Conservation (phyloP, 1,284 basidiomycete genomes). For the Sphaerobolus stellatus region DNA sequence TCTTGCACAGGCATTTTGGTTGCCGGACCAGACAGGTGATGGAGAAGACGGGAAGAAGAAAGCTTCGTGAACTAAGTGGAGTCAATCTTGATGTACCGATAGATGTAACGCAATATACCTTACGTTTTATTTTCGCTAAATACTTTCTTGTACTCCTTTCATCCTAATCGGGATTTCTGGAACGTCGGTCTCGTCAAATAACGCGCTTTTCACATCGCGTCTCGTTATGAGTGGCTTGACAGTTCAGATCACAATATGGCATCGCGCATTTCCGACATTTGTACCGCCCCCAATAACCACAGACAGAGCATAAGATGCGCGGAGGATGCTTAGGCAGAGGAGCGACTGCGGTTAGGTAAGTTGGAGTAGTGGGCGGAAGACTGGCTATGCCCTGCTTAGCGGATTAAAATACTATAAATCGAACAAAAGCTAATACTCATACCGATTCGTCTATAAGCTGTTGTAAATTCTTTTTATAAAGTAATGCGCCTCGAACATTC, state of each 20-base stretch:
- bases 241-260: constrained; percentile 58
- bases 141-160: background rate
- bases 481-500: constrained; percentile 71
- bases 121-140: background rate
- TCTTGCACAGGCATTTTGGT: constrained; percentile 70
- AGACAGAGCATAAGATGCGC: constrained; percentile 61
- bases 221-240: constrained; percentile 56
- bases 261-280: constrained; percentile 58
- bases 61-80: too few relatives aligned
- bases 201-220: constrained; percentile 60
- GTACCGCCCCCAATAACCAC: constrained; percentile 67
- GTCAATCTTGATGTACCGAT: background rate
- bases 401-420: background rate
- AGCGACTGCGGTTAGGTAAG: constrained; percentile 56
- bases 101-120: background rate
- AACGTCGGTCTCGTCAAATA: constrained; percentile 28
- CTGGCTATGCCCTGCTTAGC: constrained; percentile 56
- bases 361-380: constrained; percentile 50
- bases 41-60: constrained; percentile 33
- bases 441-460: constrained; percentile 78
- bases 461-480: constrained; percentile 75
- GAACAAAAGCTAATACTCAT: constrained; percentile 4
- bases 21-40: constrained; percentile 63
- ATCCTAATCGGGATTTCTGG: background rate
- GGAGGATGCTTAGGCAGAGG: constrained; percentile 49